Base-by-base conservation (phyloP, 345 rosid genomes). In the Litchi chinensis region DNA sequence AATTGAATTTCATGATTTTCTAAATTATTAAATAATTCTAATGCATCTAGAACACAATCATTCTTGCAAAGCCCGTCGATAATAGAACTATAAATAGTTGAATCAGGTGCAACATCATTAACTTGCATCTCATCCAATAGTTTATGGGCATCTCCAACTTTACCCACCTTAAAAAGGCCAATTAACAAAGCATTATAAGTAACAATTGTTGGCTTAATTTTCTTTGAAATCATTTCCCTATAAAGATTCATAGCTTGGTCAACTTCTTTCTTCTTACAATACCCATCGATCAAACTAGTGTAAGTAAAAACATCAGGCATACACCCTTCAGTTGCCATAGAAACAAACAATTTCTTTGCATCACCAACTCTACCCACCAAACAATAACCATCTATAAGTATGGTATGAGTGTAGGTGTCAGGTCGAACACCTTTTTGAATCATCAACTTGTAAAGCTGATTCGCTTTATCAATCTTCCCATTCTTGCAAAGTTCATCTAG, bases 241-340 rank as follows among this genome's bases (percentile, higher is more conserved):
- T 44, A 73, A 8, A 56, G 50, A 32, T 4, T 15, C 65, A 56
- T 73, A 6, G 76, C 76, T 56, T 32, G 65, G 0, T 73, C 65
- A 5, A 37, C 68, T 22, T 48, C 56, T 50, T 5, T 28, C 3
- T 18, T 73, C 11, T 62, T 73, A 9, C 54, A n/a, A 74, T 43
- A 74, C 8, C 77, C 68, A 63, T 74, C 52, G 5, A 74, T 74
- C 69, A 74, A 22, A 12, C 46, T 40, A 43, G 10, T 65, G 69
- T 32, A 65, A 39, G 8, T 65, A 65, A 65, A 9, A 12, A 65
- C 69, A 37, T 65, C 1, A 15, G 69, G 69, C 0, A 0, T 13
- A 39, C 69, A 65, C 43, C 69, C 44, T 0, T 13, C 2, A 28
- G 8, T 65, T 39, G 43, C 8, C 69, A 32, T 28, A 6, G 21